Base-by-base conservation (phyloP, 768 basidiomycete species). In the Asterophora lycoperdoides region DNA sequence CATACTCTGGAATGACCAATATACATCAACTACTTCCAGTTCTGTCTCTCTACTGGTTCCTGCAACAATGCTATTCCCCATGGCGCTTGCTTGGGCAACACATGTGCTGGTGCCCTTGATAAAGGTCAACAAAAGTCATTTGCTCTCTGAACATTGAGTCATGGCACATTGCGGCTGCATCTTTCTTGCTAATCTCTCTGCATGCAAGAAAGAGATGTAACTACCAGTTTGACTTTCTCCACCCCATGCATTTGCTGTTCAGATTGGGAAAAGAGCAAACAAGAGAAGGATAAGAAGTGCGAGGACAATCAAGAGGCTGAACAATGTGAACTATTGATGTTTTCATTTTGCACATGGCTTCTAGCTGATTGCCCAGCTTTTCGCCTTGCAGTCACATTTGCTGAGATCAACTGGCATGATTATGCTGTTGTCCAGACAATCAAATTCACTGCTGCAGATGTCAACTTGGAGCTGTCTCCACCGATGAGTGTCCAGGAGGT, bases 381-480 rank as follows among this genome's bases (percentile, higher is more conserved):
- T 44, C 34, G 49, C 44, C n/a, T 28, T 28, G 6, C 52, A 87
- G 89, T 83, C 67, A 94, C 94, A 4, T 94, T 96, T 62, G 91
- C 93, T 37, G 90, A 94, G 63, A 97, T 99, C 58, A 96, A 99
- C 63, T 99, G 96, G 96, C 93, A 99, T 61, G 96, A 98, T n/a
- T n/a, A n/a, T n/a, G n/a, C n/a, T n/a, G n/a, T n/a, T n/a, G n/a
- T n/a, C n/a, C n/a, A n/a, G n/a, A 96, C 93, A 15, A 93, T 96
- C 58, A 96, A 99, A 62, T 99, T 98, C 62, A 98, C 96, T 13
- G 80, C 83, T 29, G 89, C 88, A 7, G 96, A 99, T 63, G 84
- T 89, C 47, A 83, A 83, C 34, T 82, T 89, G 9, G 94, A 98
- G 60, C 75, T 99, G 19, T 96, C 95, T 9, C 84, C 89, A n/a